Evolutionary conservation across 345 rosid genomes (phyloP).

Genomic region (Pugionium dolabratum): DNA sequence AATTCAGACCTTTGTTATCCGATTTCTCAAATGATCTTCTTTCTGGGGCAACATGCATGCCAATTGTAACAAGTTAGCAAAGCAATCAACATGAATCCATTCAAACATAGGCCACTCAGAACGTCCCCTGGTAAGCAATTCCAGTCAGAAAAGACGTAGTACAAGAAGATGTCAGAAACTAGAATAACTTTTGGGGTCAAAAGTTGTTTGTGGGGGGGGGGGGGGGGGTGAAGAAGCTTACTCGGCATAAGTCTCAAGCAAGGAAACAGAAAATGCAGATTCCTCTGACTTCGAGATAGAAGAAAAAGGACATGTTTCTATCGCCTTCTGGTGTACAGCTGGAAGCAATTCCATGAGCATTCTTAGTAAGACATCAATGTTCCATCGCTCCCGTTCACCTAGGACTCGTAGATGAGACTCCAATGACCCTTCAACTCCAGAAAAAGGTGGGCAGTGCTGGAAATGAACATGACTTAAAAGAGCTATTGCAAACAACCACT

Average conservation of each 20-base stretch:
- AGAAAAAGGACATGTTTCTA: slow-evolving; percentile 82
- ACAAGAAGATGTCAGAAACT: slow-evolving; percentile 20
- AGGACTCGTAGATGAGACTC: slow-evolving; percentile 85
- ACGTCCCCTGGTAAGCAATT: slow-evolving; percentile 55
- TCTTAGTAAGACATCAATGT: slow-evolving; percentile 81
- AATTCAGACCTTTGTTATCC: slow-evolving; percentile 67
- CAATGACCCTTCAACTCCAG: slow-evolving; percentile 93
- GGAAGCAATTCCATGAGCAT: slow-evolving; percentile 82
- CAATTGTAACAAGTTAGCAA: slow-evolving; percentile 75
- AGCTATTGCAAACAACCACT: slow-evolving; percentile 31
- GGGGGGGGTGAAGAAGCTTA: slow-evolving; percentile 36
- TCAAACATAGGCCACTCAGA: slow-evolving; percentile 88
- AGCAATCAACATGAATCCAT: slow-evolving; percentile 94
- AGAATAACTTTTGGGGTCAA: slow-evolving; percentile 12
- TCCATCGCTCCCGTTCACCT: slow-evolving; percentile 97
- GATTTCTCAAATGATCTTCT: slow-evolving; percentile 85
- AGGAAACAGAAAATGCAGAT: slow-evolving; percentile 51
- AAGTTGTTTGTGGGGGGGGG: slow-evolving; percentile 9
- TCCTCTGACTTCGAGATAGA: slow-evolving; percentile 49
- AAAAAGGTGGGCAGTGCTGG: slow-evolving; percentile 90
- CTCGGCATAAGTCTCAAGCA: slow-evolving; percentile 79
- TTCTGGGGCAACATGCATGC: slow-evolving; percentile 81
- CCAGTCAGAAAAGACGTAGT: slow-evolving; percentile 18
- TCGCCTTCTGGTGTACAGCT: slow-evolving; percentile 62
- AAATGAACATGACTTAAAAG: slow-evolving; percentile 24